These are phyloP conservation scores for Circinella minor DNA, from an alignment of 371 early-diverging fungal species.

Conservation along the genomic window DNA sequence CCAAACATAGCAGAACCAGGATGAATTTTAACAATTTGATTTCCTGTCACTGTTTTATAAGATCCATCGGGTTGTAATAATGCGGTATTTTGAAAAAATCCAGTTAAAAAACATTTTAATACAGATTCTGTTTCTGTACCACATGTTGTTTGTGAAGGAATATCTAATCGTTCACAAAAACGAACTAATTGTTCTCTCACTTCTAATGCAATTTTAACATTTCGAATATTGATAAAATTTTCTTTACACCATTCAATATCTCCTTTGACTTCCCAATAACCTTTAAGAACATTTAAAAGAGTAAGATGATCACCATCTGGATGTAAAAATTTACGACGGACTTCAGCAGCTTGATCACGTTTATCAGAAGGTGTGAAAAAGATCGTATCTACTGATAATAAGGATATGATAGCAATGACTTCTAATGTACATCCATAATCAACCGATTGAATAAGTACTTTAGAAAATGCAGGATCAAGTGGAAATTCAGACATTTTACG, in stretches of 20 bases:
- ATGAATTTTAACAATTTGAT: conserved; percentile 83
- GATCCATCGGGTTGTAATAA: conserved; percentile 88
- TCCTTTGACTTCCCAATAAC: conserved; percentile 76
- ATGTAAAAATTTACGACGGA: conserved; percentile 74
- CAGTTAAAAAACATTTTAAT: conserved; percentile 85
- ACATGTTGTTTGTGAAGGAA: conserved; percentile 67
- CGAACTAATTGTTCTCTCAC: conserved; percentile 85
- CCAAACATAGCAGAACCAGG: conserved; percentile 87
- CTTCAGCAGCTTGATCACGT: conserved; percentile 84
- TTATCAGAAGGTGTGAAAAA: conserved; percentile 89
- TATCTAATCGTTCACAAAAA: conserved; percentile 72
- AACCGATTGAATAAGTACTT: conserved; percentile 84
- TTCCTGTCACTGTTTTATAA: conserved; percentile 80
- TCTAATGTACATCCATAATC: conserved; percentile 80
- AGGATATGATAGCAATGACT: conserved; percentile 84
- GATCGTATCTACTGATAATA: conserved; percentile 90
- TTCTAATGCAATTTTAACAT: conserved; percentile 86
- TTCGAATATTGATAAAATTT: conserved; percentile 86
- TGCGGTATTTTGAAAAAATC: conserved; percentile 91
- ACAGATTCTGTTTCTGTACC: conserved; percentile 76
- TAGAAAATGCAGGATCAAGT: conserved; percentile 89
- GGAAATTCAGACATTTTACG: conserved; percentile 93
- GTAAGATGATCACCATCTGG: conserved; percentile 94
- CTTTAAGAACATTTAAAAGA: conserved; percentile 80
- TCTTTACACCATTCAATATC: conserved; percentile 89